Conservation (phyloP, 495 filamentous ascomycete species). For the Penicillium roqueforti region DNA sequence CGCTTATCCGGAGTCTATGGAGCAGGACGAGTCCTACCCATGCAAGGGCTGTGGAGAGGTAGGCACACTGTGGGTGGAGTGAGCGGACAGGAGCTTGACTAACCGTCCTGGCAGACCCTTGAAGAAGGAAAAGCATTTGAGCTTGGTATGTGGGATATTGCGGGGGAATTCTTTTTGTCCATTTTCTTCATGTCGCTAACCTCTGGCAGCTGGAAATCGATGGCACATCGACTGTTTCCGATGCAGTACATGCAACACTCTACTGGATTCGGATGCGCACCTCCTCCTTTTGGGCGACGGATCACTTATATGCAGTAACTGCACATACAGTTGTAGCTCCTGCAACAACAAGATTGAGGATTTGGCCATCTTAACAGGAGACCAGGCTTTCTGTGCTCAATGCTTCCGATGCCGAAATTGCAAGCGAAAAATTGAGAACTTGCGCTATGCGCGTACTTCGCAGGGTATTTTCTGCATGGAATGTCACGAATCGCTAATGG, state of each 20-base stretch:
- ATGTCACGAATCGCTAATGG: constrained; percentile 98
- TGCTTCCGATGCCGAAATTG: constrained; percentile 98
- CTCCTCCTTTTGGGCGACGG: constrained; percentile 95
- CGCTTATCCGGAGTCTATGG: constrained; percentile 74
- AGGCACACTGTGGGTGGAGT: constrained; percentile 26
- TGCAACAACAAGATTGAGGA: constrained; percentile 99
- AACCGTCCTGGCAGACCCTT: constrained; percentile 60
- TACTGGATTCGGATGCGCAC: constrained; percentile 98
- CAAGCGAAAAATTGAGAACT: constrained; percentile 96
- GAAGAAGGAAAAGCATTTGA: constrained; percentile 99
- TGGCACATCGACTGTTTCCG: constrained; percentile 99
- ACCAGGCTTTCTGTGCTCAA: constrained; percentile 97
- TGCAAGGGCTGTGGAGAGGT: constrained; percentile 99
- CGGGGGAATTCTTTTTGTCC: constrained; percentile 4
- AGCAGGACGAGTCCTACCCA: constrained; percentile 83
- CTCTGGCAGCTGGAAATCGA: constrained; percentile 76
- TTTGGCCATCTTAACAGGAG: constrained; percentile 93
- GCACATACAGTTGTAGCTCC: constrained; percentile 97
- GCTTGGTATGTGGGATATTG: constrained; percentile 63
- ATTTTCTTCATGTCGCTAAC: constrained; percentile 15
- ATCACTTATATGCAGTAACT: constrained; percentile 97
- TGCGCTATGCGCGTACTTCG: constrained; percentile 95
- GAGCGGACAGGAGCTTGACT: constrained; percentile 5
- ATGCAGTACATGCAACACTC: constrained; percentile 91
- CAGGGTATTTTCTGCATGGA: constrained; percentile 99